A percentile compares a stretch with the other conserved stretches of the same genome.
These are phyloP conservation scores for Betula pendula DNA, from an alignment of 306 rosid species.

Conservation along the genomic window DNA sequence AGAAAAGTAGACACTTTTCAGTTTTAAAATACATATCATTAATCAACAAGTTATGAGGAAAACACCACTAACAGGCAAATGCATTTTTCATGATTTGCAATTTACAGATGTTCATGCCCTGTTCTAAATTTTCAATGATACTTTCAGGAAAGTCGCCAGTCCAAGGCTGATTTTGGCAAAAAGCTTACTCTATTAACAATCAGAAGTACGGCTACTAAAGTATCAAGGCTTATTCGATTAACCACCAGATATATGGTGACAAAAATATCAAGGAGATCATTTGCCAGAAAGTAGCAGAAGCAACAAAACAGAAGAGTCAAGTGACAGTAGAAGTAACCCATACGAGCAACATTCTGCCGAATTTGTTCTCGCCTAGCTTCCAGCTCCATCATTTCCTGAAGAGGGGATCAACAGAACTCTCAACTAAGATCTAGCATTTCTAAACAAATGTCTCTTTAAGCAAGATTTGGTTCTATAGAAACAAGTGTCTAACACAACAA, in stretches of 20 bases:
- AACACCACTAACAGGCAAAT: too few relatives aligned
- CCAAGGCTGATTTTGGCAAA: background rate
- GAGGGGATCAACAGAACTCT: slow-evolving; percentile 21
- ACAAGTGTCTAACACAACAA: background rate
- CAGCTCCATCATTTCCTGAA: slow-evolving; percentile 77
- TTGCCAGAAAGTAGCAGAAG: slow-evolving; percentile 23
- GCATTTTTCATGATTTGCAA: background rate
- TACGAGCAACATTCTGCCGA: slow-evolving; percentile 84
- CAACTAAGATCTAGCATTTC: slow-evolving; percentile 15
- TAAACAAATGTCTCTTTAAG: background rate
- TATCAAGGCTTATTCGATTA: slow-evolving; percentile 5
- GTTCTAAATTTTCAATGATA: background rate
- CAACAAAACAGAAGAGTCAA: slow-evolving; percentile 18
- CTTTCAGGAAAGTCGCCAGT: background rate
- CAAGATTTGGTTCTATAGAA: background rate
- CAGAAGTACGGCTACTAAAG: background rate
- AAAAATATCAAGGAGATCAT: background rate
- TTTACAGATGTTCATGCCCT: background rate
- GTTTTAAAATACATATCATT: background rate
- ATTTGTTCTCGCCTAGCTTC: slow-evolving; percentile 87
- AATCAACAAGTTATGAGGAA: background rate
- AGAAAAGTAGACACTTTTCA: background rate
- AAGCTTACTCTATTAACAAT: background rate
- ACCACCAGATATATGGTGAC: slow-evolving; percentile 19
- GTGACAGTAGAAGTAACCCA: slow-evolving; percentile 33